These are phyloP conservation scores for Ogataea kodamae DNA, from an alignment of 805 yeast species.

Conservation along the genomic window DNA sequence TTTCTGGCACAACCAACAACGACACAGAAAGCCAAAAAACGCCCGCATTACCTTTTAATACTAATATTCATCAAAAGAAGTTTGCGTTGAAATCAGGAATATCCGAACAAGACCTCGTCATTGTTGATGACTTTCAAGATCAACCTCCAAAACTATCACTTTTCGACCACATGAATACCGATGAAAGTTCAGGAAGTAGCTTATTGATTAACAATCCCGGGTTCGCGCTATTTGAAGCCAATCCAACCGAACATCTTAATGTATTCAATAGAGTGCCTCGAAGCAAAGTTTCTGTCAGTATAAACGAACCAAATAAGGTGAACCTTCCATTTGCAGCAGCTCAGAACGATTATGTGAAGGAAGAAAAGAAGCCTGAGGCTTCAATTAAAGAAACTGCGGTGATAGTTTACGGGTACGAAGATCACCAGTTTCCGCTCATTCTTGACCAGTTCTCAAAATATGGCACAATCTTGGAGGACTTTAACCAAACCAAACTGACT, in stretches of 20 bases:
- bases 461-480: conserved; percentile 77
- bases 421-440: conserved; percentile 61
- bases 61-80: conserved; percentile 20
- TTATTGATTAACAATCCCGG: conserved; percentile 26
- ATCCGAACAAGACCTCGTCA: conserved; percentile 17
- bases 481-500: conserved; percentile 35
- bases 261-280: conserved; percentile 39
- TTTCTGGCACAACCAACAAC: conserved; percentile 50
- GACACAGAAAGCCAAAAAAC: conserved; percentile 21
- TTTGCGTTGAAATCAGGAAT: conserved; percentile 8
- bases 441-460: conserved; percentile 72
- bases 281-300: conserved; percentile 13
- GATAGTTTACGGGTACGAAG: conserved; percentile 86
- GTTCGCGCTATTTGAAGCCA: conserved; percentile 35
- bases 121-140: conserved; percentile 36
- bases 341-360: conserved; percentile 3
- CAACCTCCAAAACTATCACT: conserved; percentile 50
- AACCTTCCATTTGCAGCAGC: conserved; percentile 20
- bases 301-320: conserved; percentile 1
- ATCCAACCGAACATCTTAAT: conserved; percentile 44
- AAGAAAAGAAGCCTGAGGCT: conserved; percentile 26
- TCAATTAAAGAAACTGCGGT: conserved; percentile 55
- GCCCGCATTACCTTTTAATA: conserved; percentile 25
- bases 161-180: conserved; percentile 42
- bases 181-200: conserved; percentile 37